Evolutionary conservation across 2,329 filamentous ascomycete species (phyloP).

Genomic region (Botrytis tulipae): DNA sequence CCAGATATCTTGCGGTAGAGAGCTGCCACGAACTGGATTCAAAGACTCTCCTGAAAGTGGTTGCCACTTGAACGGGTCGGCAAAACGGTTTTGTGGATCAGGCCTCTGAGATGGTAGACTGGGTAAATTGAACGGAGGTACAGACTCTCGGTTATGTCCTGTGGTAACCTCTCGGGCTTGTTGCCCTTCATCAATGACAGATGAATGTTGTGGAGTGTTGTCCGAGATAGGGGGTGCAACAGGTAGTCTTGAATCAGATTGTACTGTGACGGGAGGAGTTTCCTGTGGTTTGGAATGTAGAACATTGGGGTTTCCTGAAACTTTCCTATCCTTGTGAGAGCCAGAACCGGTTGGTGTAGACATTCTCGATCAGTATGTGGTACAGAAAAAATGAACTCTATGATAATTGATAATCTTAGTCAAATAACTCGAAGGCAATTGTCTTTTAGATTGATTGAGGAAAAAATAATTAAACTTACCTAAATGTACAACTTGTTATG

Average conservation of each 20-base stretch:
- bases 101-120: not conserved
- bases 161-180: not conserved
- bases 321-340: not conserved
- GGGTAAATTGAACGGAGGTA: not conserved
- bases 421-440: not conserved
- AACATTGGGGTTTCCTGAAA: not conserved
- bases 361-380: not conserved
- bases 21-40: not conserved
- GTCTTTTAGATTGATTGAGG: fast-evolving
- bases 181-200: not conserved
- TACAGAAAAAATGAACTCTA: not conserved
- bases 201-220: not conserved
- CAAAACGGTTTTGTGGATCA: not conserved
- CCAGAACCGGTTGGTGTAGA: not conserved
- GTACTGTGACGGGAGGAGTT: not conserved
- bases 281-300: not conserved
- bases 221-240: not conserved
- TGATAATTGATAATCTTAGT: not conserved
- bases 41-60: not conserved
- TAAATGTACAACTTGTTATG: not conserved
- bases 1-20: not conserved
- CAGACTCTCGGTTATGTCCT: not conserved
- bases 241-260: not conserved
- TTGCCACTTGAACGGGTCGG: not conserved
- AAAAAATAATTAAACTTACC: not conserved